Percentiles rank a stretch among this genome's conserved stretches.
These are phyloP conservation scores for Triadica sebifera DNA, from an alignment of 345 rosid genomes.

Conservation along the genomic window DNA sequence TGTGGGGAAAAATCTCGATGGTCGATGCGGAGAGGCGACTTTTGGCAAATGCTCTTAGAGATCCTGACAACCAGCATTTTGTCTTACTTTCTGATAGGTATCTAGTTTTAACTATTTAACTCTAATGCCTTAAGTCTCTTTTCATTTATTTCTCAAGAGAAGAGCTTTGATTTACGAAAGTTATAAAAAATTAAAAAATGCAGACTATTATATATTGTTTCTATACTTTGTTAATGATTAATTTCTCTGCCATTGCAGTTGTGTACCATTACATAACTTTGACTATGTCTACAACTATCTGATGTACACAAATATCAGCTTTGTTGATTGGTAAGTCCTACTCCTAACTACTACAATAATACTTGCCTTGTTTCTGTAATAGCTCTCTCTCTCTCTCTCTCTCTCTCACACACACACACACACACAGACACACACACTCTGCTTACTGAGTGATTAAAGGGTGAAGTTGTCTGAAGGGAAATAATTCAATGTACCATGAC, in stretches of 20 bases:
- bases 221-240: conserved; percentile 9
- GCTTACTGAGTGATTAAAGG: not conserved
- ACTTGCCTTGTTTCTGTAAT: conserved; percentile 6
- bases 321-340: conserved; percentile 70
- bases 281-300: conserved; percentile 85
- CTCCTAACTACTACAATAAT: too few species aligned
- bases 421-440: not conserved
- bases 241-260: conserved; percentile 51
- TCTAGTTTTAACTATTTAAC: not conserved
- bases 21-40: conserved; percentile 95
- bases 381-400: not conserved
- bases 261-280: conserved; percentile 85
- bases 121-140: not conserved
- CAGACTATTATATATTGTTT: not conserved
- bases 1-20: conserved; percentile 98
- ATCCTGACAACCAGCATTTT: conserved; percentile 93
- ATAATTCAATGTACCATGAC: not conserved
- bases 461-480: not conserved
- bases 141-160: not conserved
- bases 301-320: conserved; percentile 81
- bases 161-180: too few species aligned
- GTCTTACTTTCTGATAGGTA: conserved; percentile 98
- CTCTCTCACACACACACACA: not conserved
- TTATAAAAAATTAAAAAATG: not conserved
- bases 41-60: conserved; percentile 78